These are phyloP conservation scores for Hypoxylon lienhwacheense DNA, from an alignment of 495 filamentous ascomycete species.

Conservation along the genomic window DNA sequence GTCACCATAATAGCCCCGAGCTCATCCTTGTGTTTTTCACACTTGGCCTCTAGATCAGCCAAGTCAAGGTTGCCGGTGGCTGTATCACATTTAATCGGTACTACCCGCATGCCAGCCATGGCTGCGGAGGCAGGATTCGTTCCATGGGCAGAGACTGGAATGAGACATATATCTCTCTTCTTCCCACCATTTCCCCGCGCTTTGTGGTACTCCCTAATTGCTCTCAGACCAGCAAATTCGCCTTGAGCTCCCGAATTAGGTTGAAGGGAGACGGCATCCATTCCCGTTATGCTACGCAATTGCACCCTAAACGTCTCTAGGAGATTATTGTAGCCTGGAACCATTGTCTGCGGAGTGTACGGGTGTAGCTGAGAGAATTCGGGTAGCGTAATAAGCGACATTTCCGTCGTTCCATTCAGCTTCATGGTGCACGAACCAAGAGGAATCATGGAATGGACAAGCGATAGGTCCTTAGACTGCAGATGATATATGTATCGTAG, in stretches of 20 bases:
- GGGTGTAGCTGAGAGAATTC: slow-evolving; percentile 89
- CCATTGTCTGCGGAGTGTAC: slow-evolving; percentile 65
- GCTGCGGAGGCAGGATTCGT: slow-evolving; percentile 96
- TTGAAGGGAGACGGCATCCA: slow-evolving; percentile 86
- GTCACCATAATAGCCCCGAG: slow-evolving; percentile 98
- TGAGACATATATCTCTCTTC: slow-evolving; percentile 91
- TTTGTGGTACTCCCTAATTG: slow-evolving; percentile 87
- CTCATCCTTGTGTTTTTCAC: slow-evolving; percentile 80
- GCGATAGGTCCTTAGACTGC: slow-evolving; percentile 92
- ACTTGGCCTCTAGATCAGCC: slow-evolving; percentile 81
- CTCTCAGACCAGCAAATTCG: slow-evolving; percentile 90
- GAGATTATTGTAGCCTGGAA: slow-evolving; percentile 69
- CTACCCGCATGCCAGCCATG: slow-evolving; percentile 97
- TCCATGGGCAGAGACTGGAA: slow-evolving; percentile 94
- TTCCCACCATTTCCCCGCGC: slow-evolving; percentile 51
- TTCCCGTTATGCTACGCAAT: slow-evolving; percentile 84
- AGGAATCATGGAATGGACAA: slow-evolving; percentile 98
- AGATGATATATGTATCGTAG: slow-evolving; percentile 93
- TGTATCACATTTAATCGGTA: slow-evolving; percentile 88
- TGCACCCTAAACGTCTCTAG: slow-evolving; percentile 74
- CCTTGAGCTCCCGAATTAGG: slow-evolving; percentile 98
- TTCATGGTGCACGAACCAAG: slow-evolving; percentile 99
- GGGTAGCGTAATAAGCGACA: slow-evolving; percentile 83
- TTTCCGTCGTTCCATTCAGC: slow-evolving; percentile 93
- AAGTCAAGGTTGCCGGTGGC: slow-evolving; percentile 91